Conservation (phyloP, 306 rosid genomes). For the Quercus robur region DNA sequence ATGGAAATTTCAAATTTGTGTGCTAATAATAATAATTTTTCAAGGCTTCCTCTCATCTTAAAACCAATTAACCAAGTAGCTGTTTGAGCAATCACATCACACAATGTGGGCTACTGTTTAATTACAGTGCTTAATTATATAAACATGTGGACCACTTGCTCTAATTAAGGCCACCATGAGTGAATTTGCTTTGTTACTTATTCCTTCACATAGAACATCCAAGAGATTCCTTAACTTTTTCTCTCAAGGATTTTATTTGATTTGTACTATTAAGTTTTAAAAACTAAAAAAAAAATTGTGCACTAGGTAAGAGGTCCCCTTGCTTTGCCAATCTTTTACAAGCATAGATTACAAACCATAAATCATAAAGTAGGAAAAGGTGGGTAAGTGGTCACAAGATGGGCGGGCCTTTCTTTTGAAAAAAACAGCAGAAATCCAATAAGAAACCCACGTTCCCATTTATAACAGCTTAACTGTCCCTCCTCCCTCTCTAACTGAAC, state of each 20-base stretch:
- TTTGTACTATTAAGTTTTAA: no score
- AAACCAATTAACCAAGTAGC: no score
- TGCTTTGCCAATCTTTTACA: conserved; percentile 26
- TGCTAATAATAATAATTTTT: background rate
- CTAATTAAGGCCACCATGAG: no score
- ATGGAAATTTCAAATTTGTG: background rate
- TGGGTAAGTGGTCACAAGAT: conserved; percentile 73
- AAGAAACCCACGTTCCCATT: conserved; percentile 69
- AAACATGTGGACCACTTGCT: no score
- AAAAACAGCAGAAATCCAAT: conserved; percentile 26
- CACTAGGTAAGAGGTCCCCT: conserved; percentile 35
- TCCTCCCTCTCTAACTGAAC: conserved; percentile 24
- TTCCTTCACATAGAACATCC: no score
- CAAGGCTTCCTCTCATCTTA: no score
- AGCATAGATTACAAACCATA: conserved; percentile 11
- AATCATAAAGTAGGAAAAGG: conserved; percentile 41
- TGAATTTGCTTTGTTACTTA: no score
- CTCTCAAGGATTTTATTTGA: no score
- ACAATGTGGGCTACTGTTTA: background rate
- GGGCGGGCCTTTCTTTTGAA: conserved; percentile 68
- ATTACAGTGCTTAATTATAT: background rate
- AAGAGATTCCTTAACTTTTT: no score
- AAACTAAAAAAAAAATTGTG: background rate
- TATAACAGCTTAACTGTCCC: conserved; percentile 52
- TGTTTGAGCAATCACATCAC: no score